Conservation (phyloP, 805 yeast species). For the Millerago galiae region DNA sequence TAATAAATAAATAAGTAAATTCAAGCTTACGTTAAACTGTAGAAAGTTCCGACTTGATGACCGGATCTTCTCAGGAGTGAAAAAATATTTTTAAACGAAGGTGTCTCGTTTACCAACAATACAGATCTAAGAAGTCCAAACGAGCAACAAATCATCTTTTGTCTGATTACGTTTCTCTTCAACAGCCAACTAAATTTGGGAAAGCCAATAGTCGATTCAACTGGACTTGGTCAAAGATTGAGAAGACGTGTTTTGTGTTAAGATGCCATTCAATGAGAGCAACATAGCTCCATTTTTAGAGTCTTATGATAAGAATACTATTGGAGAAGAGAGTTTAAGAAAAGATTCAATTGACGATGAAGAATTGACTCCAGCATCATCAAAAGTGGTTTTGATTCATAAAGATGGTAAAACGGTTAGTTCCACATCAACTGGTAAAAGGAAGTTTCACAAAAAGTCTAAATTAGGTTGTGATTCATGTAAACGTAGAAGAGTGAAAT, state of each 20-base stretch:
- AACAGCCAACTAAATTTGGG: background rate
- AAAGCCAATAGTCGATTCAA: conserved; percentile 12
- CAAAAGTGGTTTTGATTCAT: conserved; percentile 21
- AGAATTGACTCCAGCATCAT: too few relatives aligned
- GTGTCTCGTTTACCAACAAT: background rate
- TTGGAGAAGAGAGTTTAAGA: too few relatives aligned
- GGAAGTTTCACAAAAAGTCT: conserved; percentile 86
- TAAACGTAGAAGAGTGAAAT: conserved; percentile 82
- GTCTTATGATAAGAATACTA: conserved; percentile 5
- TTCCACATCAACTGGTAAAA: conserved; percentile 54
- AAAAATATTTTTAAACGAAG: background rate
- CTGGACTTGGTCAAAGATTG: conserved; percentile 9
- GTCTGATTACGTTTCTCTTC: background rate
- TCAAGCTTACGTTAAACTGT: too few relatives aligned
- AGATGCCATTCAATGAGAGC: conserved; percentile 5
- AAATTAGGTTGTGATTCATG: conserved; percentile 87
- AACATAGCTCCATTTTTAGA: conserved; percentile 10
- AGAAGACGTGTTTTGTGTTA: background rate
- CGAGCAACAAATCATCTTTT: background rate
- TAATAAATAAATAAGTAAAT: conserved; percentile 2
- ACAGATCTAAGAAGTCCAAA: background rate
- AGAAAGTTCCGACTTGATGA: too few relatives aligned
- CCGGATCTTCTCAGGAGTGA: too few relatives aligned
- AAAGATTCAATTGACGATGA: too few relatives aligned
- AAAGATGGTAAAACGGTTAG: conserved; percentile 34